Conservation (phyloP, 2,329 filamentous ascomycete species). For the Ramichloridium luteum region DNA sequence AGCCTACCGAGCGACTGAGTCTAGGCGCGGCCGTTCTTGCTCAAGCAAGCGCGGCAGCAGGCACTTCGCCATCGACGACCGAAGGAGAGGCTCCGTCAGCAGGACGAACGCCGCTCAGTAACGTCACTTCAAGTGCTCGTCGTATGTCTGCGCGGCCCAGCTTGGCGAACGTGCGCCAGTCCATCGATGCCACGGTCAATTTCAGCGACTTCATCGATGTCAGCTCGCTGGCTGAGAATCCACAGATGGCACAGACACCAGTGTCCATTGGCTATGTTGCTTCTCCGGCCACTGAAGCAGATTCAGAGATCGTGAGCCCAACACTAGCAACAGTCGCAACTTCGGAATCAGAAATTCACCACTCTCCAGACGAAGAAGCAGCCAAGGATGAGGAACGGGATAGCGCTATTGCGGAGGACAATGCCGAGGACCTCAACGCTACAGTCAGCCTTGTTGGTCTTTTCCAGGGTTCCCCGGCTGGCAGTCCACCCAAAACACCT, state of each 20-base stretch:
- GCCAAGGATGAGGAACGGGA: too few species aligned
- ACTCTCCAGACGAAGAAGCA: too few species aligned
- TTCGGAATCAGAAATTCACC: too few species aligned
- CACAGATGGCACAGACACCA: conserved; percentile 10
- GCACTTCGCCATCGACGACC: too few species aligned
- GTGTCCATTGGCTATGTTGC: background rate
- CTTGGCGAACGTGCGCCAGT: conserved; percentile 2
- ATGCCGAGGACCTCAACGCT: background rate
- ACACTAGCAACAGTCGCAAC: background rate
- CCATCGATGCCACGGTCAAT: conserved; percentile 14
- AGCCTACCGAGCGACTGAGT: conserved; percentile 8
- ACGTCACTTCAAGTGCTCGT: background rate
- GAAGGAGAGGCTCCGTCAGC: background rate
- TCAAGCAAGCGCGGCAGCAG: too few species aligned
- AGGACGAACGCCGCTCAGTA: background rate
- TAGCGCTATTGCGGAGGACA: too few species aligned
- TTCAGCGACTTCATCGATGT: conserved; percentile 23
- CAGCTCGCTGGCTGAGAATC: conserved; percentile 12
- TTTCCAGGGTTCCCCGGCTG: background rate
- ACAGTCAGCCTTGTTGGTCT: background rate
- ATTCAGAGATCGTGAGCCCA: conserved; percentile 1
- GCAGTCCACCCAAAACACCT: background rate
- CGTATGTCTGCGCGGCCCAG: background rate
- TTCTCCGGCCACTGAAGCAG: background rate
- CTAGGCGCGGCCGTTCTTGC: too few species aligned